A percentile compares a stretch with the other conserved stretches of the same genome.
Conservation (phyloP, 306 rosid genomes). For the Inga oerstediana region DNA sequence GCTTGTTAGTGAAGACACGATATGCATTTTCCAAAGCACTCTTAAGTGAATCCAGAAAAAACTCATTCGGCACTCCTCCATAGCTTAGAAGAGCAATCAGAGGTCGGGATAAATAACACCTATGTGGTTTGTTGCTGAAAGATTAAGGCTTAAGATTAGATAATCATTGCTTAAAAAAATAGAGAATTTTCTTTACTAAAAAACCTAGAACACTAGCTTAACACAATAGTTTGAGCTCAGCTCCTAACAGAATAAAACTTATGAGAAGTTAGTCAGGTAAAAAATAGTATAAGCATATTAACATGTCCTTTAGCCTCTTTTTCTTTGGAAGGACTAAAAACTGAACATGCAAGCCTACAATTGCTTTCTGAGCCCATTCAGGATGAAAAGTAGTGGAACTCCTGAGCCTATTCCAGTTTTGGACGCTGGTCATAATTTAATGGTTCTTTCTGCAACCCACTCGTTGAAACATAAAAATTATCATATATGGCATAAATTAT, state of each 20-base stretch:
- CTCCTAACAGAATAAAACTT: constrained; percentile 5
- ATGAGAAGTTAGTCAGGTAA: not conserved
- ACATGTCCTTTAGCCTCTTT: not conserved
- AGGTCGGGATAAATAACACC: constrained; percentile 50
- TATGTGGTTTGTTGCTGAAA: constrained; percentile 61
- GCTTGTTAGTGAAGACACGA: constrained; percentile 51
- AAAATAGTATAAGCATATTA: constrained; percentile 20
- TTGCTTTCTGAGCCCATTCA: not conserved
- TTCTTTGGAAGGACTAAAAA: not conserved
- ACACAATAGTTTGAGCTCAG: constrained; percentile 12
- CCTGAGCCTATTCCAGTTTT: not conserved
- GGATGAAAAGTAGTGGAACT: not conserved
- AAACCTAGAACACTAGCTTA: not conserved
- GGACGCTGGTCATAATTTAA: not conserved
- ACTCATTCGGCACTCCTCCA: constrained; percentile 82
- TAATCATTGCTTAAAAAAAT: constrained; percentile 15
- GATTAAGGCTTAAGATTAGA: constrained; percentile 33
- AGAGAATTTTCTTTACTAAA: constrained; percentile 1
- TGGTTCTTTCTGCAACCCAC: not conserved
- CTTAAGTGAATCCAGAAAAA: constrained; percentile 56
- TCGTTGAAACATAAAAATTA: not conserved
- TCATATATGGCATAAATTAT: not conserved
- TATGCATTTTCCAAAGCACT: constrained; percentile 41
- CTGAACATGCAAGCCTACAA: not conserved
- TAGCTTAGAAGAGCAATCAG: constrained; percentile 71